These are phyloP conservation scores for Pythium grandisporangium DNA, from an alignment of 352 stramenopile genomes.

Conservation along the genomic window DNA sequence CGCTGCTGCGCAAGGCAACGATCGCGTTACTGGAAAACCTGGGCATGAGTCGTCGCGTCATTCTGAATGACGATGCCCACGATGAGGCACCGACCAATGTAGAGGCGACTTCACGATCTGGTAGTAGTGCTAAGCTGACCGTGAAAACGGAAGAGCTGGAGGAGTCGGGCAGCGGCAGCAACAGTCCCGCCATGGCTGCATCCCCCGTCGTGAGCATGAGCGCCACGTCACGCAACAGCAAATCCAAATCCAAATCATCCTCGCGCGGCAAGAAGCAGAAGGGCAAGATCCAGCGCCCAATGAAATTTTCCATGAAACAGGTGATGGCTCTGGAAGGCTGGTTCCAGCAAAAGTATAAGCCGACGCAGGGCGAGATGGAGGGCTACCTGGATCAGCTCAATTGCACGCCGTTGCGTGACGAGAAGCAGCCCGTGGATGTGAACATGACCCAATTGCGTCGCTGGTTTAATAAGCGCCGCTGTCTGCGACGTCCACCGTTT, in stretches of 20 bases:
- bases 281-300: constrained; percentile 52
- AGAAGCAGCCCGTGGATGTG: constrained; percentile 71
- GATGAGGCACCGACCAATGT: constrained; percentile 30
- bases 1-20: constrained; percentile 58
- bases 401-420: constrained; percentile 52
- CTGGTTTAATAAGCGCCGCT: constrained; percentile 84
- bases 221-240: too few relatives aligned
- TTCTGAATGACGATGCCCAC: constrained; percentile 30
- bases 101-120: constrained; percentile 12
- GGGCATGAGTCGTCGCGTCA: constrained; percentile 49
- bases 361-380: constrained; percentile 73
- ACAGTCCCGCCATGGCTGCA: neutral
- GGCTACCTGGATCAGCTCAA: constrained; percentile 62
- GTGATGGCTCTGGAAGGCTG: constrained; percentile 67
- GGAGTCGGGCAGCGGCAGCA: neutral
- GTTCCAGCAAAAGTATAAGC: constrained; percentile 87
- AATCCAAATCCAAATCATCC: too few relatives aligned
- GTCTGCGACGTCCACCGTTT: constrained; percentile 70
- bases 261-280: constrained; percentile 43
- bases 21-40: constrained; percentile 61
- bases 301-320: constrained; percentile 85
- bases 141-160: neutral
- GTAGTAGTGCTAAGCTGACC: too few relatives aligned
- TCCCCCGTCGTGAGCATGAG: constrained; percentile 11
- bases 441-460: constrained; percentile 81